Evolutionary conservation across 371 early-diverging fungal genomes (phyloP).

Genomic region (Mucor lusitanicus): DNA sequence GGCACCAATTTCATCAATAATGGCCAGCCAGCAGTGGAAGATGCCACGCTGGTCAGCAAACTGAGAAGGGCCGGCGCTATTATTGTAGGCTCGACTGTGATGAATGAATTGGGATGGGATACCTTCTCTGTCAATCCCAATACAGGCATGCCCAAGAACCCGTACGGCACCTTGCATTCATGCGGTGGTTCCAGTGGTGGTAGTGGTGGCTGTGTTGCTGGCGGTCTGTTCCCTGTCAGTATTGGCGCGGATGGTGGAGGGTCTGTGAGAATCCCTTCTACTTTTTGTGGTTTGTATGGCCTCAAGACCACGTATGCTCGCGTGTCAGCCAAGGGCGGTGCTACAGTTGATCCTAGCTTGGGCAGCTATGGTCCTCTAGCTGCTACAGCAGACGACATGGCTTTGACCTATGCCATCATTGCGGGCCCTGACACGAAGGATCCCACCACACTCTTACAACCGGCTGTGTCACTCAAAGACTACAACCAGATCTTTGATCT

Average conservation of each 20-base stretch:
- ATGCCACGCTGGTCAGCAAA: conserved; percentile 50
- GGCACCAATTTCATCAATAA: conserved; percentile 64
- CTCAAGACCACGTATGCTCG: conserved; percentile 73
- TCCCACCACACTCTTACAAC: conserved; percentile 15
- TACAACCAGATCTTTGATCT: conserved; percentile 25
- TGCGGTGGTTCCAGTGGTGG: conserved; percentile 81
- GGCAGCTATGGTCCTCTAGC: conserved; percentile 67
- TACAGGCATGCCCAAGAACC: conserved; percentile 68
- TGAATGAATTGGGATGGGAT: conserved; percentile 71
- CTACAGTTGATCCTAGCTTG: conserved; percentile 50
- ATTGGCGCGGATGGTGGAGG: conserved; percentile 83
- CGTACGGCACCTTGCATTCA: conserved; percentile 55
- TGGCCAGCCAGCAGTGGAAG: conserved; percentile 46
- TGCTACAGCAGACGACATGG: conserved; percentile 65
- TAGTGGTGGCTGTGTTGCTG: conserved; percentile 59
- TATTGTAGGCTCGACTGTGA: conserved; percentile 61
- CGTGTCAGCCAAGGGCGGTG: conserved; percentile 56
- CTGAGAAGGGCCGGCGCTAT: conserved; percentile 62
- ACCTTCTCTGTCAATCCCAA: conserved; percentile 55
- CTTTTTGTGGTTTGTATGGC: conserved; percentile 74
- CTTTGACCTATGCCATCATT: conserved; percentile 61
- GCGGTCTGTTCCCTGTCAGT: conserved; percentile 67
- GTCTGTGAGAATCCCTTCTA: conserved; percentile 59
- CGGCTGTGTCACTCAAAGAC: conserved; percentile 22
- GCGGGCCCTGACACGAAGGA: conserved; percentile 62